Evolutionary conservation across 345 rosid species (phyloP), one percentile per base, ranked within the genome.

Genomic region (Alliaria petiolata): DNA sequence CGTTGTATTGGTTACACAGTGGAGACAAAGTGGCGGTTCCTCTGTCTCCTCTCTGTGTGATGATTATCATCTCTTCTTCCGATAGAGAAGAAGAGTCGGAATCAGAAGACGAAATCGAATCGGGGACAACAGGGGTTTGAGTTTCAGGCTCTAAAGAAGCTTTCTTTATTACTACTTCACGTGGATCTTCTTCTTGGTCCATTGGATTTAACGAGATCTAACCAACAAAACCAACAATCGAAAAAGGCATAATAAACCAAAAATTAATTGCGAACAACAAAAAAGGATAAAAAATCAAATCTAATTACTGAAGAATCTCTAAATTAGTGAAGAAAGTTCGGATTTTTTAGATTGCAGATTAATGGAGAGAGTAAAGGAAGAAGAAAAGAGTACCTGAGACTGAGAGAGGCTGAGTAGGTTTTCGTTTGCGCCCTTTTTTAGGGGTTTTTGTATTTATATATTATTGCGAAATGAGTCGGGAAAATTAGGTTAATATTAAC

Each of bases 341-440:
- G 31, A 51, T 14, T 44, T 20, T 56, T 55, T 43, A 11, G 2
- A 7, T 68, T 4, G 59, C 58, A 61, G 39, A 15, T 19, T 16
- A 47, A 12, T 9, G 39, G 66, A 20, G 57, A 43, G 59, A 44
- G 22, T 9, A 58, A 39, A 38, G 60, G 54, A 45, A 28, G 71
- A 44, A 63, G 62, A 63, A n/a, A 44, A 64, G 28, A 20, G 76
- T 52, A 71, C 76, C 63, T 42, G 53, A 39, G 62, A 40, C 39
- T 13, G 35, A 4, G 64, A 69, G 70, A 26, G 64, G 58, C 58
- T 45, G 70, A 72, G 64, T 49, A 14, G 38, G 35, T 25, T 39
- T 67, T 51, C 0, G 68, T 67, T 75, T 75, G 78, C 78, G 78
- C 78, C 74, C 5, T 67, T 60, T 74, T 75, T 75, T 67, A 75